Evolutionary conservation across 495 filamentous ascomycete species (phyloP), one percentile per base, ranked within the genome.

Genomic region (Penicillium canescens): DNA sequence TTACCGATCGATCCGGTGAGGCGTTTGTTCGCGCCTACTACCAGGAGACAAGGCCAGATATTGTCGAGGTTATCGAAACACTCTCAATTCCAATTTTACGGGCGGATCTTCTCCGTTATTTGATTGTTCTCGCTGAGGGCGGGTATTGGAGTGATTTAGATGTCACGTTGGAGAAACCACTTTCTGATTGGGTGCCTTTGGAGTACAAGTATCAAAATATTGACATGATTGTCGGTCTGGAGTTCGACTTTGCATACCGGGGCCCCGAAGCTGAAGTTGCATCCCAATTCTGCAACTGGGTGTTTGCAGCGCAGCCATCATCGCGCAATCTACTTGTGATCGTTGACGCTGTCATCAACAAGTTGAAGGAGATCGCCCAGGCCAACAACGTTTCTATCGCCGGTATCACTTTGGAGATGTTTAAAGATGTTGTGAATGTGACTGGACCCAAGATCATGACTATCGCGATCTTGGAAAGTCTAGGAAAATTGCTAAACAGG

Each of bases 111-210:
- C 70, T 85, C 28, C 80, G 82, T 9, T 84, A 86, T 54, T 65
- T 85, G 52, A 62, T 84, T 33, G 67, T 86, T 54, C 78, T 80
- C 31, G 74, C 75, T 43, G 77, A 86, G 56, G 83, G 82, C 20
- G 82, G 82, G 1, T 40, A 82, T 8, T 86, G 79, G 60, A 78
- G 77, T 55, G 82, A 85, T 56, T 76, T 85, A 23, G 83, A 85
- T 62, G 78, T 81, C 41, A 77, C 78, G 35, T 81, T 76, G 42
- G 70, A 82, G 34, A 74, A 71, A 59, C 66, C 72, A 3, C 60
- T 82, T 35, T 49, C 60, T 21, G 65, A 73, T 34, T 86, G 82
- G 73, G 69, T 86, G 10, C 82, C 83, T 3, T 60, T 63, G 31
- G 66, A 78, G 31, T 80, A 79, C 54, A 60, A 73, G 44, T 48